Conservation (phyloP, 2,329 filamentous ascomycete species). For the Paecilomyces formosus region DNA sequence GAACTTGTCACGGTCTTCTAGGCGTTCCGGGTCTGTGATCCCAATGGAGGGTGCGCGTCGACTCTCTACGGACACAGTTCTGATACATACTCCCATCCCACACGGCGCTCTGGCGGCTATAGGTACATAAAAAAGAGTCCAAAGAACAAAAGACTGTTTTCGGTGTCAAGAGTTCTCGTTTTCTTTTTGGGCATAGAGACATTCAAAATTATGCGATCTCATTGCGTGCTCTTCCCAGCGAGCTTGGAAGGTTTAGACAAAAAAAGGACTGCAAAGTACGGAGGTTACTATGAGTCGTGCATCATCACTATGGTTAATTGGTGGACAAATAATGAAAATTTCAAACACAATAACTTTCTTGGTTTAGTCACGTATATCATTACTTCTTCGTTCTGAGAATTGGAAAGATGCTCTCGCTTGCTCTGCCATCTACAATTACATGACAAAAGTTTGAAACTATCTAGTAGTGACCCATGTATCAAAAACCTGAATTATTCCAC, state of each 20-base stretch:
- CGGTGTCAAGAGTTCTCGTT: not conserved
- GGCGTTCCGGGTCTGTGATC: not conserved
- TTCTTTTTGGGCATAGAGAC: not conserved
- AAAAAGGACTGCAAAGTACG: not conserved
- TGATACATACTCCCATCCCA: not conserved
- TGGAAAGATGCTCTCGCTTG: too few relatives aligned
- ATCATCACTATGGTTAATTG: not conserved
- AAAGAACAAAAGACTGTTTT: not conserved
- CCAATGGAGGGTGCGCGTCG: not conserved
- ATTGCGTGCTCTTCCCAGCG: not conserved
- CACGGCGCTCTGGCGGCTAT: not conserved
- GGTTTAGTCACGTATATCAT: too few relatives aligned
- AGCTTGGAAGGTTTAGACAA: not conserved
- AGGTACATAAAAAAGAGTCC: not conserved
- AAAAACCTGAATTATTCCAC: too few relatives aligned
- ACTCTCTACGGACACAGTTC: not conserved
- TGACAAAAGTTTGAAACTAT: too few relatives aligned
- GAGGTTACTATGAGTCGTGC: not conserved
- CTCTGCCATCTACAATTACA: too few relatives aligned
- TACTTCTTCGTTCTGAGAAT: too few relatives aligned
- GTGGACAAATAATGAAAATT: not conserved
- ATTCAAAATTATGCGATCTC: not conserved
- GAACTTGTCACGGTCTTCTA: not conserved
- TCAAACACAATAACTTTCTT: not conserved
- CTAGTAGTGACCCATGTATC: too few relatives aligned